Evolutionary conservation across 2,329 filamentous ascomycete species (phyloP).

Genomic region (Aspergillus ustus): DNA sequence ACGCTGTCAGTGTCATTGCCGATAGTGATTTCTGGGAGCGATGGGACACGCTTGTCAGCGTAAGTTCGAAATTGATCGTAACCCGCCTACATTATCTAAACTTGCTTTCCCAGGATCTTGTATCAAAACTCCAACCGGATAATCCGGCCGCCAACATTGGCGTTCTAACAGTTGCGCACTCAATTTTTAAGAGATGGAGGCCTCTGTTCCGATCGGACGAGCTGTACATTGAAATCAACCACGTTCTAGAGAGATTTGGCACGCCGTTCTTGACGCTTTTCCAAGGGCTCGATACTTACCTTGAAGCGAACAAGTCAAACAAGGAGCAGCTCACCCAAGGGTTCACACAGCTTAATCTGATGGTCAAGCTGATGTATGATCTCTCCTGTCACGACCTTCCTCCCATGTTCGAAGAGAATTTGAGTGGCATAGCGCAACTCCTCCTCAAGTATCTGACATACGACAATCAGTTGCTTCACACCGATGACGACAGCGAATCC

Average conservation of each 20-base stretch:
- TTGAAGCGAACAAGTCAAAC: slow-evolving; percentile 76
- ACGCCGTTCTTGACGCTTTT: slow-evolving; percentile 81
- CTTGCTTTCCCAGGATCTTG: slow-evolving; percentile 68
- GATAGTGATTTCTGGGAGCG: slow-evolving; percentile 96
- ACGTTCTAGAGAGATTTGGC: slow-evolving; percentile 86
- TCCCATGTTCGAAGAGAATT: slow-evolving; percentile 89
- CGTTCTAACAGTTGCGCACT: slow-evolving; percentile 95
- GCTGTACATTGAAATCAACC: slow-evolving; percentile 93
- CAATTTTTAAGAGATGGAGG: slow-evolving; percentile 95
- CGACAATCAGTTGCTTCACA: slow-evolving; percentile 79
- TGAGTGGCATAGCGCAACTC: slow-evolving; percentile 74
- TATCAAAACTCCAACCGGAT: slow-evolving; percentile 79
- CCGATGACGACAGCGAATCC: slow-evolving; percentile 86
- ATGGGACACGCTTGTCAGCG: slow-evolving; percentile 94
- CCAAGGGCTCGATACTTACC: slow-evolving; percentile 58
- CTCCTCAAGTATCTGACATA: slow-evolving; percentile 94
- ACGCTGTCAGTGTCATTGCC: slow-evolving; percentile 95
- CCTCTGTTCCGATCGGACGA: slow-evolving; percentile 92
- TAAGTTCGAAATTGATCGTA: slow-evolving; percentile 44
- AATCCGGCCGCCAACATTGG: slow-evolving; percentile 88
- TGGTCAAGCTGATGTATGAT: slow-evolving; percentile 92
- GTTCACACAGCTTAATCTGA: slow-evolving; percentile 83
- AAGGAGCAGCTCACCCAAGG: slow-evolving; percentile 74
- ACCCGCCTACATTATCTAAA: slow-evolving; percentile 6
- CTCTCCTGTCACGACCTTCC: slow-evolving; percentile 97